phyloP scores from a whole-genome alignment of 2,329 filamentous ascomycete genomes.

The Ascochyta koolunga region DNA sequence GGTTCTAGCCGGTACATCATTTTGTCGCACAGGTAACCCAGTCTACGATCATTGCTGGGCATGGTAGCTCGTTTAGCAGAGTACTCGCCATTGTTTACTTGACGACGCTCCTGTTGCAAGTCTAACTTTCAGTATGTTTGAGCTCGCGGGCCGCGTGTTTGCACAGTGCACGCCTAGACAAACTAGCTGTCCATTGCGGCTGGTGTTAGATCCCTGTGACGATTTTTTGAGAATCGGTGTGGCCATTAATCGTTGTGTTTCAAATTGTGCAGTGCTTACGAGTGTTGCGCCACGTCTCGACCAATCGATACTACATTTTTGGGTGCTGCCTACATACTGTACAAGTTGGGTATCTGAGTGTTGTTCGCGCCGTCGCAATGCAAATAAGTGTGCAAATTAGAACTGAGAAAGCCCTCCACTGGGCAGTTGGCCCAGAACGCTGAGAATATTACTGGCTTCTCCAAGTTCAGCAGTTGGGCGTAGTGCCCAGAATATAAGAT shows the following conservation, averaged over 20 bases:
- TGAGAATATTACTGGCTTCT: conserved; percentile 42
- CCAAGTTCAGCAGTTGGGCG: conserved; percentile 34
- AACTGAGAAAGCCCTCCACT: conserved; percentile 22
- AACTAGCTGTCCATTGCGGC: background rate
- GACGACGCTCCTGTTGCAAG: background rate
- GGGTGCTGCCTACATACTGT: background rate
- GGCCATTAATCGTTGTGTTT: background rate
- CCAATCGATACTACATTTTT: background rate
- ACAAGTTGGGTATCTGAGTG: conserved; percentile 17
- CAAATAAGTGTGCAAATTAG: conserved; percentile 11
- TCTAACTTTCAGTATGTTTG: background rate
- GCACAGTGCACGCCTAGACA: background rate
- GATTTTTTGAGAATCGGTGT: background rate
- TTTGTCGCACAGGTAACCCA: conserved; percentile 14
- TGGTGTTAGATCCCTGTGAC: conserved; percentile 11
- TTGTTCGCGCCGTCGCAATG: conserved; percentile 19
- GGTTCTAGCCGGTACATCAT: conserved; percentile 20
- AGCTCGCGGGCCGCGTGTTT: background rate
- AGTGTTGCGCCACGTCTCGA: background rate
- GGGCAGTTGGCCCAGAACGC: conserved; percentile 35
- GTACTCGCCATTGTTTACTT: conserved; percentile 2
- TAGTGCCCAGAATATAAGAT: conserved; percentile 44
- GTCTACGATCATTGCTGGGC: conserved; percentile 16
- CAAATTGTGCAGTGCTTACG: conserved; percentile 5
- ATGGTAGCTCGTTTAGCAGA: background rate